A percentile compares a stretch with the other conserved stretches of the same genome.
phyloP scores from a whole-genome alignment of 2,329 filamentous ascomycete species.

The Claviceps purpurea region DNA sequence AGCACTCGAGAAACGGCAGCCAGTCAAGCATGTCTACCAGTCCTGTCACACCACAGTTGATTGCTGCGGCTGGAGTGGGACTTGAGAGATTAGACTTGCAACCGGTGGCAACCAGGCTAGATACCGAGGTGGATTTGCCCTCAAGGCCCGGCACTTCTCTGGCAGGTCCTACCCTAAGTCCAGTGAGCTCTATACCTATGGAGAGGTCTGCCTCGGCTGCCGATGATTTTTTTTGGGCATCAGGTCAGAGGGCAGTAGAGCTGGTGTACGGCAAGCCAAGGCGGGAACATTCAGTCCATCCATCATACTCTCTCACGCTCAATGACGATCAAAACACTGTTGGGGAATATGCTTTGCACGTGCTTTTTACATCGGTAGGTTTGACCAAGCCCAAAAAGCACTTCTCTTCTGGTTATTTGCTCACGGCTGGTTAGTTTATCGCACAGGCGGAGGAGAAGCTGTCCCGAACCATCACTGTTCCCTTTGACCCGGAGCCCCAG shows the following conservation, averaged over 20 bases:
- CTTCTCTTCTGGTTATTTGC: constrained; percentile 6
- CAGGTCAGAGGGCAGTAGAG: constrained; percentile 40
- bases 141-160: constrained; percentile 34
- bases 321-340: constrained; percentile 78
- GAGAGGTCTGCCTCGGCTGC: constrained; percentile 34
- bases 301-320: constrained; percentile 59
- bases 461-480: constrained; percentile 68
- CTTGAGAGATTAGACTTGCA: constrained; percentile 41
- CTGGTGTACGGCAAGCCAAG: constrained; percentile 54
- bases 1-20: constrained; percentile 85
- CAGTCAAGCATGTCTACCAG: constrained; percentile 66
- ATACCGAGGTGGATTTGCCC: constrained; percentile 26
- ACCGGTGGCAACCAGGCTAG: constrained; percentile 28
- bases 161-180: constrained; percentile 23
- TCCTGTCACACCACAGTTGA: constrained; percentile 78
- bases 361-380: constrained; percentile 80
- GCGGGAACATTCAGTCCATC: constrained; percentile 60
- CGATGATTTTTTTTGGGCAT: constrained; percentile 29
- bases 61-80: constrained; percentile 51
- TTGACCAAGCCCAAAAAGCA: background rate
- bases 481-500: constrained; percentile 67
- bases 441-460: constrained; percentile 94
- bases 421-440: constrained; percentile 51
- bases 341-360: constrained; percentile 94
- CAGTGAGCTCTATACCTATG: constrained; percentile 14